Conservation (phyloP, 129 eudicot genomes). For the Kitagawia praeruptora region DNA sequence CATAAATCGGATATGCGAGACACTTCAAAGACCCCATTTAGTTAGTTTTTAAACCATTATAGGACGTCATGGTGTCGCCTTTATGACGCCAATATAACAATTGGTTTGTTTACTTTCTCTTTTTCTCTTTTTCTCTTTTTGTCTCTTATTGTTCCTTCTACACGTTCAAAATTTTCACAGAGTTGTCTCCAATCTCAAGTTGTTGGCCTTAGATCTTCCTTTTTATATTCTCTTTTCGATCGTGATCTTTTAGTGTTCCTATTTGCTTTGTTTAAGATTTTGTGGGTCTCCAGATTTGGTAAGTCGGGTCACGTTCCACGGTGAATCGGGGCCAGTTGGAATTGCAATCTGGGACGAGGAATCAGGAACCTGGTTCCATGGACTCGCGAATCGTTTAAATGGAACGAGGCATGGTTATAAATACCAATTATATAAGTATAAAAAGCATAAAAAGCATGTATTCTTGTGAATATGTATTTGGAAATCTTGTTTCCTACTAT, state of each 20-base stretch:
- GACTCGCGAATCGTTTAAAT: not conserved
- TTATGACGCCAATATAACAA: no score
- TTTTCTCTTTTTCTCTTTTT: not conserved
- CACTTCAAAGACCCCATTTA: not conserved
- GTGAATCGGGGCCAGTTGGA: not conserved
- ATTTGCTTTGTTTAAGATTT: no score
- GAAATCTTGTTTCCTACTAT: not conserved
- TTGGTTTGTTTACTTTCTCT: no score
- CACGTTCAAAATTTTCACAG: not conserved
- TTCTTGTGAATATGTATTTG: not conserved
- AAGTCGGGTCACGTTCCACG: not conserved
- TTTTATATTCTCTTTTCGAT: not conserved
- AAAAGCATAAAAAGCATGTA: not conserved
- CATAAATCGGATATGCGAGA: not conserved
- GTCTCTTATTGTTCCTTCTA: not conserved
- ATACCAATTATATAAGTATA: not conserved
- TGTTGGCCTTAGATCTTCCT: not conserved
- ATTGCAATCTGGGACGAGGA: not conserved
- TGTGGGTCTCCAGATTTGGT: not conserved
- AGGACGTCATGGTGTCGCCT: no score
- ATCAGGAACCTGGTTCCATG: not conserved
- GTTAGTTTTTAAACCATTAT: not conserved
- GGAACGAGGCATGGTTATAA: not conserved
- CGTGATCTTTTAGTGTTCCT: not conserved
- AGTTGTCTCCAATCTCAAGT: not conserved